A percentile compares a stretch with the other conserved stretches of the same genome.
phyloP scores from a whole-genome alignment of 768 basidiomycete species.

The Porphyrellus cyaneotinctus region DNA sequence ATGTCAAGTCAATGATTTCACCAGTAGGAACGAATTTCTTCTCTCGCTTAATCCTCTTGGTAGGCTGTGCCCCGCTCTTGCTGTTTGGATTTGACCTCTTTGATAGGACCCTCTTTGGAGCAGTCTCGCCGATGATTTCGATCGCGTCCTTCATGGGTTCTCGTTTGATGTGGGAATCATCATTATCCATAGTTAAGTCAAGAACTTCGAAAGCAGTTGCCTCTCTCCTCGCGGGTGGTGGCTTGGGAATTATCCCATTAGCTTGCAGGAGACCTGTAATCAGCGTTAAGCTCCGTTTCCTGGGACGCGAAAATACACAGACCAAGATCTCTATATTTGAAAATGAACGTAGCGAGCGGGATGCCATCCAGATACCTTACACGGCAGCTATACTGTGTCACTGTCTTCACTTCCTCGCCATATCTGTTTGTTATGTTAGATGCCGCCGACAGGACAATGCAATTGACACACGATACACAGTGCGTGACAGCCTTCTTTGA shows the following conservation, averaged over 20 bases:
- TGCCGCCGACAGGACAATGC: background rate
- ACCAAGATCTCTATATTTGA: slow-evolving; percentile 31
- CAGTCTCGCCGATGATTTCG: slow-evolving; percentile 2
- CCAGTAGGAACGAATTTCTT: slow-evolving; percentile 6
- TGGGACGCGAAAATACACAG: background rate
- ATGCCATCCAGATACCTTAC: slow-evolving; percentile 11
- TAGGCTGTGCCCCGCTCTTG: slow-evolving; percentile 4
- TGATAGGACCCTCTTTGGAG: background rate
- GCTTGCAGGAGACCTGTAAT: slow-evolving; percentile 26
- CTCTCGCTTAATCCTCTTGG: slow-evolving; percentile 30
- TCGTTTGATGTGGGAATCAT: slow-evolving; percentile 3
- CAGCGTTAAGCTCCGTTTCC: background rate
- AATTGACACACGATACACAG: slow-evolving; percentile 23
- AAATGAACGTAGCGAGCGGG: slow-evolving; percentile 26
- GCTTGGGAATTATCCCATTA: slow-evolving; percentile 24
- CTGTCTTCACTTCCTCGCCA: slow-evolving; percentile 15
- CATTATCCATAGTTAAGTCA: slow-evolving; percentile 16
- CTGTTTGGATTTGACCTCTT: slow-evolving; percentile 5
- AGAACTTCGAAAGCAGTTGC: slow-evolving; percentile 8
- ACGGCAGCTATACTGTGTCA: background rate
- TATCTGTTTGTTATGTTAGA: slow-evolving; percentile 17
- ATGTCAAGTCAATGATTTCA: slow-evolving; percentile 32
- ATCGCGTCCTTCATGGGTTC: slow-evolving; percentile 7
- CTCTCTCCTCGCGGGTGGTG: slow-evolving; percentile 1
- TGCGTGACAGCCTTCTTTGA: slow-evolving; percentile 31